These are phyloP conservation scores for Penicillium mononematosum DNA, from an alignment of 495 filamentous ascomycete genomes.

Conservation along the genomic window DNA sequence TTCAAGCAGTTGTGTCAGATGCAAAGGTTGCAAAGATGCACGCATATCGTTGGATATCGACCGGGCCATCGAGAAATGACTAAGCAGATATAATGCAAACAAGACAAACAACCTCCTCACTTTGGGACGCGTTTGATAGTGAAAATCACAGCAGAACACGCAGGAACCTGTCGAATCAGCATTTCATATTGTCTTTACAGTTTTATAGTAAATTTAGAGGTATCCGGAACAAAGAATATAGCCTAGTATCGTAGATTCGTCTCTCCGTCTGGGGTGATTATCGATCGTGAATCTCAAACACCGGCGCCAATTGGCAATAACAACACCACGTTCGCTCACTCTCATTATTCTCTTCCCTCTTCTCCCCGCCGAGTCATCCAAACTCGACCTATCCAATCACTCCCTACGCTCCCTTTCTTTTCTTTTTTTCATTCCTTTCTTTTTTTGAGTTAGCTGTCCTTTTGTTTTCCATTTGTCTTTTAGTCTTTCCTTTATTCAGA, in stretches of 20 bases:
- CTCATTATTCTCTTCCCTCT: slow-evolving; percentile 21
- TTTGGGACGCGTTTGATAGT: slow-evolving; percentile 15
- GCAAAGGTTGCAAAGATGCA: neutral
- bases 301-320: slow-evolving; percentile 26
- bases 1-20: neutral
- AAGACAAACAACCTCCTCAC: slow-evolving; percentile 19
- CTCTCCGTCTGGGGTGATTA: neutral
- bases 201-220: neutral
- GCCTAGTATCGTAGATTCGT: neutral
- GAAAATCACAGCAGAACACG: slow-evolving; percentile 18
- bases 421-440: slow-evolving; percentile 2
- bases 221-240: neutral
- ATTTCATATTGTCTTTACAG: neutral
- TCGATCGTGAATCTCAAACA: slow-evolving; percentile 17
- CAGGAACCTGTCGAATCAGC: slow-evolving; percentile 11
- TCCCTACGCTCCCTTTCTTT: slow-evolving; percentile 13
- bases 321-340: slow-evolving; percentile 14
- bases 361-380: slow-evolving; percentile 29
- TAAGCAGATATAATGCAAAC: slow-evolving; percentile 20
- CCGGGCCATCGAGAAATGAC: neutral
- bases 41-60: slow-evolving; percentile 7
- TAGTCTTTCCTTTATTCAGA: slow-evolving; percentile 16
- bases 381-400: slow-evolving; percentile 17
- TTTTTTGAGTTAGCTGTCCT: slow-evolving; percentile 15
- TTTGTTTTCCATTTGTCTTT: slow-evolving; percentile 17